Base-by-base conservation (phyloP, 495 filamentous ascomycete genomes). In the Thermochaetoides thermophila region DNA sequence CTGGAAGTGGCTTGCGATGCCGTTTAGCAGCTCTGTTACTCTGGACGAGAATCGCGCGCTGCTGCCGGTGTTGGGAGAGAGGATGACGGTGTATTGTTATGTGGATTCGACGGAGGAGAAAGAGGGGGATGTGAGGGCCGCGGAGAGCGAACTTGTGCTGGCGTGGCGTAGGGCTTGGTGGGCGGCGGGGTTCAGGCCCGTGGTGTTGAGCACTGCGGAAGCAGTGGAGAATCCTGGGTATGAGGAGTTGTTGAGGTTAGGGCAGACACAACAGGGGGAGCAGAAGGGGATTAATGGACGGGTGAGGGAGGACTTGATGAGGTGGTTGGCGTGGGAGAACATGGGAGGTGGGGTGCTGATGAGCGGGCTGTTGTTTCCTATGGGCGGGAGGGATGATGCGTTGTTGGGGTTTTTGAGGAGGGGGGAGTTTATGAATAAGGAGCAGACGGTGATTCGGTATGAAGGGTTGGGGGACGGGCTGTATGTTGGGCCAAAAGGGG, bases 151-250 rank as follows among this genome's bases (percentile, higher is more conserved):
- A 44, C 58, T 97, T 28, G 61, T 97, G 23, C 66, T 91, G 33
- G 71, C 79, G 34, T 97, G 89, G 89, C 71, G 85, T 34, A 66
- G 85, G 32, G 89, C 86, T 6, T 95, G 84, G 81, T 95, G 81
- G 75, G 84, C 85, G 9, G 69, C 87, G 42, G 89, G 89, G 5
- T 95, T 97, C 51, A 74, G 66, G 32, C 89, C 89, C 1, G 65
- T 89, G 9, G 76, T 96, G 26, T 57, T 97, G 36, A 74, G 78
- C 17, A 68, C 71, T 16, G 75, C 71, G 8, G 89, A 96, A 49
- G 86, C 86, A 7, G 79, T 79, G 71, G 78, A 79, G 43, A 85
- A 92, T 44, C 80, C 77, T 0, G 49, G 82, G 7, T 93, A 87
- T 48, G 66, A 80, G 46, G 59, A 66, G 31, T 54, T 84, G 31